Percentiles rank a stretch among this genome's conserved stretches.
phyloP scores from a whole-genome alignment of 2,329 filamentous ascomycete genomes.

The Bertia moriformis region DNA sequence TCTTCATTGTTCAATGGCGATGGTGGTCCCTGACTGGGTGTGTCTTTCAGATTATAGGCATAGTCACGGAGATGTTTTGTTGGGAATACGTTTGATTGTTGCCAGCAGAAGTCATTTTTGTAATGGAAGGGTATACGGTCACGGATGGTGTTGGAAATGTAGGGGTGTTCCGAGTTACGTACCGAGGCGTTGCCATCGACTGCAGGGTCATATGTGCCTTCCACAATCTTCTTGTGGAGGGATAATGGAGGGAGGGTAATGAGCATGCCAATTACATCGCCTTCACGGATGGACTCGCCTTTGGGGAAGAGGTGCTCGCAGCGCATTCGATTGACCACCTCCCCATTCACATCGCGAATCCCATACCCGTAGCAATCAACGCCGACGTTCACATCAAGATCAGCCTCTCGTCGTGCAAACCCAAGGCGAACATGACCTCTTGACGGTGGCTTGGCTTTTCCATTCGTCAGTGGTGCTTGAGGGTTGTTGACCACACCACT shows the following conservation, averaged over 20 bases:
- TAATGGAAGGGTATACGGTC: slow-evolving; percentile 1
- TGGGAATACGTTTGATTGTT: not conserved
- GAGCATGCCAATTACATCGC: slow-evolving; percentile 1
- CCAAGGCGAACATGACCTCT: slow-evolving; percentile 1
- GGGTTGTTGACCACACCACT: slow-evolving; percentile 4
- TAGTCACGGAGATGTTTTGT: slow-evolving; percentile 1
- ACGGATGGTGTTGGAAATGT: not conserved
- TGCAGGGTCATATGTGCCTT: not conserved
- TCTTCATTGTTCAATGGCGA: slow-evolving; percentile 1
- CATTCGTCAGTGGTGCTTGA: slow-evolving; percentile 5
- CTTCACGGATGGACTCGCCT: not conserved
- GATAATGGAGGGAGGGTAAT: not conserved
- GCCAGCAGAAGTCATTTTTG: not conserved
- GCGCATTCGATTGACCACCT: slow-evolving; percentile 1
- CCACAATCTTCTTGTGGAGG: not conserved
- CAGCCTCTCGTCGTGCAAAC: slow-evolving; percentile 1
- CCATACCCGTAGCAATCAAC: slow-evolving; percentile 1
- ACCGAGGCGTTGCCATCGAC: slow-evolving; percentile 9
- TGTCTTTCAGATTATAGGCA: slow-evolving; percentile 1
- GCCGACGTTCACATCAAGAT: slow-evolving; percentile 1
- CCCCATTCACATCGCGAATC: slow-evolving; percentile 1
- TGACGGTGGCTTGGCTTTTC: slow-evolving; percentile 9
- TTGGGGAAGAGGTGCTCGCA: slow-evolving; percentile 1
- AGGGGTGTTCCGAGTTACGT: not conserved
- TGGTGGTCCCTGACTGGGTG: not conserved